A percentile compares a stretch with the other conserved stretches of the same genome.
Conservation (phyloP, 2,329 filamentous ascomycete genomes). For the Cladosporium cucumerinum region DNA sequence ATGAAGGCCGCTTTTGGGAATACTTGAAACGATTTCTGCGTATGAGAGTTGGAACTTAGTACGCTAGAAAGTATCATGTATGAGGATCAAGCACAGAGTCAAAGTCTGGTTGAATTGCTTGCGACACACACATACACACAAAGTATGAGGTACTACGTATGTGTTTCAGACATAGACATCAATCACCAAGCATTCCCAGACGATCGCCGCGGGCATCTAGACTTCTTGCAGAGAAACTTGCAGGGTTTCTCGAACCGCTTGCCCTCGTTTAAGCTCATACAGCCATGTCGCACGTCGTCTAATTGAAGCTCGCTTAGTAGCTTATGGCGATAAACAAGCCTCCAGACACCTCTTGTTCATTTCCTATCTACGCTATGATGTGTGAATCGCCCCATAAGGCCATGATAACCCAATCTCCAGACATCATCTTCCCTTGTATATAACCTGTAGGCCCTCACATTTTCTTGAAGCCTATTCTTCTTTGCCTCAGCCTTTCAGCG, state of each 20-base stretch:
- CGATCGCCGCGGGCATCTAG: neutral
- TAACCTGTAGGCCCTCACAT: neutral
- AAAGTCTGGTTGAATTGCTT: neutral
- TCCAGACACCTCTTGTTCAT: constrained; percentile 7
- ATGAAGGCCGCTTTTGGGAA: neutral
- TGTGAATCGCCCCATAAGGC: neutral
- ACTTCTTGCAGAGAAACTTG: neutral
- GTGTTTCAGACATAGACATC: neutral
- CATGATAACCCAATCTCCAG: neutral
- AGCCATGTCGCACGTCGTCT: neutral
- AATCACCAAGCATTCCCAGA: neutral
- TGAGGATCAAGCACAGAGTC: neutral
- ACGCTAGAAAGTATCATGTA: neutral
- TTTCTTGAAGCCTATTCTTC: neutral
- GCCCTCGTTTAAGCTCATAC: constrained; percentile 1
- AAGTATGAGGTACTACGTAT: neutral
- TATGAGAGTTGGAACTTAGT: neutral
- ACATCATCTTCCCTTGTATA: neutral
- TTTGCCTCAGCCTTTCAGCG: neutral
- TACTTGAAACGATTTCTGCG: neutral
- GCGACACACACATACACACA: neutral
- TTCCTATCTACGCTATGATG: neutral
- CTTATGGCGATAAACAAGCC: constrained; percentile 8
- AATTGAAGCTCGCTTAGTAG: constrained; percentile 14
- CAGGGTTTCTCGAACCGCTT: neutral